Conservation (phyloP, 805 yeast genomes). For the Hanseniaspora taiwanica region DNA sequence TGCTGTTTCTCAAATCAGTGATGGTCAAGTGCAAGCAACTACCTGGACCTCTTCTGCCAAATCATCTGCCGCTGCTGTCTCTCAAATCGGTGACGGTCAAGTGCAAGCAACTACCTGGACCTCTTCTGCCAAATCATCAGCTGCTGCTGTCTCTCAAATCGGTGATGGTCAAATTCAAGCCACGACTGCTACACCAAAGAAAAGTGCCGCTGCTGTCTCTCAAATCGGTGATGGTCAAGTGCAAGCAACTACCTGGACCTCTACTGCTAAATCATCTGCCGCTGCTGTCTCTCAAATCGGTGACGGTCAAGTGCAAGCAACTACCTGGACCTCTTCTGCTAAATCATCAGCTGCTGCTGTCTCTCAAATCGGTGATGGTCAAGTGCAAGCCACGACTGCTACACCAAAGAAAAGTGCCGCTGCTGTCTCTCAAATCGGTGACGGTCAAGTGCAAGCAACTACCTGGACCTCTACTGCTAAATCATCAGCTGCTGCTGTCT, state of each 20-base stretch:
- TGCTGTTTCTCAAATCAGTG: constrained; percentile 23
- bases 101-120: constrained; percentile 31
- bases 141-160: constrained; percentile 28
- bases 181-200: no score
- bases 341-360: no score
- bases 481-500: constrained; percentile 23
- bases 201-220: no score
- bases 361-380: constrained; percentile 25
- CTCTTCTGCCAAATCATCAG: constrained; percentile 17
- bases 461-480: constrained; percentile 28
- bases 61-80: constrained; percentile 23
- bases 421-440: constrained; percentile 23
- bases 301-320: no score
- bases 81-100: constrained; percentile 36
- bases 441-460: constrained; percentile 25
- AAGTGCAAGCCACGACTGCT: constrained; percentile 10
- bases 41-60: constrained; percentile 28
- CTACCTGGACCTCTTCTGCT: no score
- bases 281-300: no score
- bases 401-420: constrained; percentile 23
- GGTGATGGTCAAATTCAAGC: constrained; percentile 32
- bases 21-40: constrained; percentile 25
- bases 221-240: no score
- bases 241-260: no score
- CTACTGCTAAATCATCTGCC: no score